phyloP scores from a whole-genome alignment of 768 basidiomycete genomes.

The Xanthoconium purpureum region DNA sequence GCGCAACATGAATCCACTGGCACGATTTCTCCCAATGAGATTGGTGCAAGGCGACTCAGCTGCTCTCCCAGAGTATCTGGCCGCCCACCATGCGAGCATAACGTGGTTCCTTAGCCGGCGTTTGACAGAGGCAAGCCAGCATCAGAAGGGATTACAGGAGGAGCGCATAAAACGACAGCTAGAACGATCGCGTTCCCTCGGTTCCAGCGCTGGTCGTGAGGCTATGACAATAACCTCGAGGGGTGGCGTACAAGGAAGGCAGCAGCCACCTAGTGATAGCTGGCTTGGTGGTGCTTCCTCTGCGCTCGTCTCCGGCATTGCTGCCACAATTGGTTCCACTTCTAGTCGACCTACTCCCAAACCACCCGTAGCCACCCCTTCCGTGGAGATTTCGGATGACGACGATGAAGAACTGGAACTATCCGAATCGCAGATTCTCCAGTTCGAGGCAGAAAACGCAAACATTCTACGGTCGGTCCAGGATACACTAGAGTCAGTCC shows the following conservation, averaged over 20 bases:
- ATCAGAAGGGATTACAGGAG: slow-evolving; percentile 87
- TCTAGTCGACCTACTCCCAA: slow-evolving; percentile 31
- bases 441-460: slow-evolving; percentile 91
- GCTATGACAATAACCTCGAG: slow-evolving; percentile 44
- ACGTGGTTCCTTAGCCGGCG: slow-evolving; percentile 87
- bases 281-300: slow-evolving; percentile 63
- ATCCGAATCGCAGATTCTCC: slow-evolving; percentile 83
- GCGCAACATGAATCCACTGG: slow-evolving; percentile 59
- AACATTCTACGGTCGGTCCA: slow-evolving; percentile 80
- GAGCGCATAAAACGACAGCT: slow-evolving; percentile 86
- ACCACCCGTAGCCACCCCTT: slow-evolving; percentile 32
- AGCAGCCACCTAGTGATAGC: slow-evolving; percentile 36
- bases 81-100: slow-evolving; percentile 91
- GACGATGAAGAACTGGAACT: slow-evolving; percentile 82
- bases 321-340: slow-evolving; percentile 55
- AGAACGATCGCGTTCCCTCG: slow-evolving; percentile 80
- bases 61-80: slow-evolving; percentile 56
- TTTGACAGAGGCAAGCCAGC: slow-evolving; percentile 74
- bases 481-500: slow-evolving; percentile 82
- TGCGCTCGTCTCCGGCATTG: slow-evolving; percentile 52
- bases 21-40: slow-evolving; percentile 69
- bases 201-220: slow-evolving; percentile 72
- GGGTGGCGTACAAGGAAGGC: slow-evolving; percentile 20
- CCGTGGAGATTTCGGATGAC: slow-evolving; percentile 47
- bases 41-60: slow-evolving; percentile 57